Percentiles rank a stretch among this genome's conserved stretches.
Conservation (phyloP, 2,329 filamentous ascomycete species). For the Colletotrichum shisoi region DNA sequence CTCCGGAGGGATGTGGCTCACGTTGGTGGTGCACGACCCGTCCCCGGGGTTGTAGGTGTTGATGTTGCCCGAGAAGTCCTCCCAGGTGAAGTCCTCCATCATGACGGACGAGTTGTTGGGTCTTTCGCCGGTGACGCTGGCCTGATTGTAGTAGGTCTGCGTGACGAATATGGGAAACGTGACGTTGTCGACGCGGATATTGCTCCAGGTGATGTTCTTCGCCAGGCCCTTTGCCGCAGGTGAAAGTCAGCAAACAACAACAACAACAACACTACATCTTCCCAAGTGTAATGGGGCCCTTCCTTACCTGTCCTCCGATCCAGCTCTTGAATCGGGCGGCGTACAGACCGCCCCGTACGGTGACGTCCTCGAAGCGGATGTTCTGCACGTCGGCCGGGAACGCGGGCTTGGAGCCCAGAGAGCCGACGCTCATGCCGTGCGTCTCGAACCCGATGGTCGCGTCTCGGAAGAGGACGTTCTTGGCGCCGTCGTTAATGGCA, state of each 20-base stretch:
- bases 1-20: constrained; percentile 1
- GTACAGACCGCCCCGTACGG: constrained; percentile 52
- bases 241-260: no score
- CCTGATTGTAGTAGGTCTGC: constrained; percentile 55
- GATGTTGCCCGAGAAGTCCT: constrained; percentile 52
- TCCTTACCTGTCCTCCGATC: constrained; percentile 47
- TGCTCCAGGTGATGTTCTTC: constrained; percentile 55
- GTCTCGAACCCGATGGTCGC: constrained; percentile 55
- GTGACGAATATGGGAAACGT: constrained; percentile 58
- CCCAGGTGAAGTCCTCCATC: constrained; percentile 55
- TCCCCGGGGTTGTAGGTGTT: constrained; percentile 54
- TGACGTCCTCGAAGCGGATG: constrained; percentile 54
- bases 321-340: constrained; percentile 56
- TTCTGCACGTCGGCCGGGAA: constrained; percentile 49
- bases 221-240: constrained; percentile 47
- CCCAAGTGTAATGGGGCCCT: no score
- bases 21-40: constrained; percentile 51
- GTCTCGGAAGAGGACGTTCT: constrained; percentile 51
- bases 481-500: constrained; percentile 50
- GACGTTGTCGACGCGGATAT: constrained; percentile 54
- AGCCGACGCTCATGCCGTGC: constrained; percentile 56
- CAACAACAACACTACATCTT: no score
- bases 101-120: constrained; percentile 51
- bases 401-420: constrained; percentile 49
- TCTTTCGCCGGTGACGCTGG: constrained; percentile 45